These are phyloP conservation scores for Boletus vinaceobasis DNA, from an alignment of 768 basidiomycete genomes.

Conservation along the genomic window DNA sequence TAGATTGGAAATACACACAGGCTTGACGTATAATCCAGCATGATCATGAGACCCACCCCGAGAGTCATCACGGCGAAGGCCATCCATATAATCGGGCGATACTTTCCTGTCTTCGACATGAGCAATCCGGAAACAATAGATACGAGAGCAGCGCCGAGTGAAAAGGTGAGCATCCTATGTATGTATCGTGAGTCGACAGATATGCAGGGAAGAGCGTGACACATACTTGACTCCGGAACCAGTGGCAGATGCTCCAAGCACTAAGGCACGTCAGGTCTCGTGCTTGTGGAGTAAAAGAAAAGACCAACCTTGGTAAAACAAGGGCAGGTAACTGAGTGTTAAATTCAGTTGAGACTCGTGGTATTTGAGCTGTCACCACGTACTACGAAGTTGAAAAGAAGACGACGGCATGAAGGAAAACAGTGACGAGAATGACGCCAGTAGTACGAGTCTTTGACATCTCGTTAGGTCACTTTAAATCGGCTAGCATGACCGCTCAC, in stretches of 20 bases:
- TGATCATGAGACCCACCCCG: slow-evolving; percentile 74
- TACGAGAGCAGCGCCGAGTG: slow-evolving; percentile 52
- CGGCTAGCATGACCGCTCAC: slow-evolving; percentile 29
- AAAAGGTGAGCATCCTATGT: slow-evolving; percentile 69
- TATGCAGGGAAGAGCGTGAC: background rate
- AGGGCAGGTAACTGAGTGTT: slow-evolving; percentile 52
- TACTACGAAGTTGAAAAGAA: slow-evolving; percentile 50
- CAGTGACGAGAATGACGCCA: slow-evolving; percentile 50
- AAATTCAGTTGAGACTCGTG: background rate
- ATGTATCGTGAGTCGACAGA: background rate
- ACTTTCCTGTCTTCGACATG: slow-evolving; percentile 55
- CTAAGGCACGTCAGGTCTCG: slow-evolving; percentile 20
- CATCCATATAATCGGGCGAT: slow-evolving; percentile 61
- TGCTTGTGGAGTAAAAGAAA: background rate
- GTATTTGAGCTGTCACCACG: background rate
- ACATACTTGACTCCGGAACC: slow-evolving; percentile 61
- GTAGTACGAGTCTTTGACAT: slow-evolving; percentile 68
- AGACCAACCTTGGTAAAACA: slow-evolving; percentile 62
- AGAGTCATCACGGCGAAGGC: slow-evolving; percentile 54
- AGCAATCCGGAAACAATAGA: slow-evolving; percentile 57
- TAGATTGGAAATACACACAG: slow-evolving; percentile 5
- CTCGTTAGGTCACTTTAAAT: background rate
- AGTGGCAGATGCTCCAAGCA: slow-evolving; percentile 72
- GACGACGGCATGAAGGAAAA: slow-evolving; percentile 60
- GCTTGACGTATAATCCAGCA: slow-evolving; percentile 54